Percentiles rank a stretch among this genome's conserved stretches.
phyloP scores from a whole-genome alignment of 2,329 filamentous ascomycete species.

The Botrytis fragariae region DNA sequence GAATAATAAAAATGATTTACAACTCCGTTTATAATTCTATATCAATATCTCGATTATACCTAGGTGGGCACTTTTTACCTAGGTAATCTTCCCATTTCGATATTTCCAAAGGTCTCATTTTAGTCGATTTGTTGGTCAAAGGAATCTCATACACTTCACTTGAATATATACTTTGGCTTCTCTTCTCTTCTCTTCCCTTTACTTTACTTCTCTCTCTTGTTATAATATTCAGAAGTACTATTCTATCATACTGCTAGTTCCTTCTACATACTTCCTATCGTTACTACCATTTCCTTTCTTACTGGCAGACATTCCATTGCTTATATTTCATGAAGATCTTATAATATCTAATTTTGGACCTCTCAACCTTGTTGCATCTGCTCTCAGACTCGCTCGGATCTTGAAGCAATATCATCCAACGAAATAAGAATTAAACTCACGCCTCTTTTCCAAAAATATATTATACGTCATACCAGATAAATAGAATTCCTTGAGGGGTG shows the following conservation, averaged over 20 bases:
- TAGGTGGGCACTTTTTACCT: background rate
- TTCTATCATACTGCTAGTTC: background rate
- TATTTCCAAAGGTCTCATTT: background rate
- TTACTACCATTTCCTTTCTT: background rate
- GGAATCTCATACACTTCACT: background rate
- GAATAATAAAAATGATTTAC: background rate
- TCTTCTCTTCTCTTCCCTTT: background rate
- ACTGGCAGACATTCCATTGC: background rate
- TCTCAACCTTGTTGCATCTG: background rate
- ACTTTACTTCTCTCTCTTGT: background rate
- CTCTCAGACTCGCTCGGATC: conserved; percentile 6
- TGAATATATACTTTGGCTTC: background rate
- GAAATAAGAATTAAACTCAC: background rate
- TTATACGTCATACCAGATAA: conserved; percentile 3
- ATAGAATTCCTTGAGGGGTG: background rate
- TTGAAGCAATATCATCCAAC: background rate
- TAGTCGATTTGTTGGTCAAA: background rate
- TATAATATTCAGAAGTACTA: background rate
- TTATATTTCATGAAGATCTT: background rate
- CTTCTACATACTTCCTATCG: background rate
- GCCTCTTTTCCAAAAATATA: background rate
- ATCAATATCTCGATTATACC: background rate
- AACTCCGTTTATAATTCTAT: background rate
- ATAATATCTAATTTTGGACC: background rate
- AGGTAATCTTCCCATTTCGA: background rate